phyloP scores from a whole-genome alignment of 2,329 filamentous ascomycete genomes.

The Acarospora socialis region DNA sequence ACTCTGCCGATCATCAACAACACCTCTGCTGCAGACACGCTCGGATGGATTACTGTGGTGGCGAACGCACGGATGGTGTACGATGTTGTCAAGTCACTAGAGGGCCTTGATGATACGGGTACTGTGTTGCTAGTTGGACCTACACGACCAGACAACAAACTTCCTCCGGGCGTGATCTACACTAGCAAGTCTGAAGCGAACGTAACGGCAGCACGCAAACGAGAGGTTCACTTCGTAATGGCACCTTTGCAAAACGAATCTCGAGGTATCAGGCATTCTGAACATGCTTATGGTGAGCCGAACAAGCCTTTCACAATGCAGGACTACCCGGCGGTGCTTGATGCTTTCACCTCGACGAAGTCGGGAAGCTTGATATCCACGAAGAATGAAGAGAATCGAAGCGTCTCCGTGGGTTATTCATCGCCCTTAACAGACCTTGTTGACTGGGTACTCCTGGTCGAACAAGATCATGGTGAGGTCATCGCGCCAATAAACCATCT shows the following conservation, averaged over 20 bases:
- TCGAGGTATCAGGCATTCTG: conserved; percentile 35
- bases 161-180: conserved; percentile 17
- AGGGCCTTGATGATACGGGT: conserved; percentile 58
- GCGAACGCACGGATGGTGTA: conserved; percentile 51
- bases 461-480: conserved; percentile 60
- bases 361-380: conserved; percentile 56
- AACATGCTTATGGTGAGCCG: conserved; percentile 20
- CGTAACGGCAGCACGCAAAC: conserved; percentile 12
- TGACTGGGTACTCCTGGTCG: conserved; percentile 71
- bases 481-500: conserved; percentile 60
- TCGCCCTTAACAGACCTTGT: conserved; percentile 53
- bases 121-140: conserved; percentile 59
- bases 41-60: conserved; percentile 77
- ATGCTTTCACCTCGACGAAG: conserved; percentile 52
- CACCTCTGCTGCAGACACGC: conserved; percentile 43
- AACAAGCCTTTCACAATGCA: conserved; percentile 43
- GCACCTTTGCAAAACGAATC: conserved; percentile 34
- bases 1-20: conserved; percentile 67
- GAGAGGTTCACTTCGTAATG: conserved; percentile 46
- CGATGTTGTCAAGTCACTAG: conserved; percentile 46
- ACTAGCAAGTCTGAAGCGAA: no score
- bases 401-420: conserved; percentile 70
- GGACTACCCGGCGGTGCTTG: conserved; percentile 47
- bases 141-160: conserved; percentile 44
- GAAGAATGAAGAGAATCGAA: conserved; percentile 53